Evolutionary conservation across 176 grass and related monocot species (phyloP).

Genomic region (Microstegium vimineum): DNA sequence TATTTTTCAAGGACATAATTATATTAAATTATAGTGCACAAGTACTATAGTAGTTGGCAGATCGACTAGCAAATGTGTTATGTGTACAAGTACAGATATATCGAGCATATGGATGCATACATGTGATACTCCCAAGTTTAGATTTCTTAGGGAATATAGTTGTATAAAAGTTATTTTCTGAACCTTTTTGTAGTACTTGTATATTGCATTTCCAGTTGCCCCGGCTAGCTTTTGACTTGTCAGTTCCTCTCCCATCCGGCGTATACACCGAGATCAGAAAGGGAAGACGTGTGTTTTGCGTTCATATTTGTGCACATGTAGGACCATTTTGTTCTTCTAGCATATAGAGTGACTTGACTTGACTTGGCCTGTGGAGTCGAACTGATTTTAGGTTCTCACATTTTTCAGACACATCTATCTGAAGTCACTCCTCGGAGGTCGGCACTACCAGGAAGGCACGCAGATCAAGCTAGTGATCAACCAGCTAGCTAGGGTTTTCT

Average conservation of each 20-base stretch:
- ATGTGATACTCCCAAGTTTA: not conserved
- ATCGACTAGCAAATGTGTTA: not conserved
- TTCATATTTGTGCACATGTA: not conserved
- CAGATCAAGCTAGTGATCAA: not conserved
- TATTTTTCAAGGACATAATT: not conserved
- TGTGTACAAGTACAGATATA: not conserved
- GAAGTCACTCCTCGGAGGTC: not conserved
- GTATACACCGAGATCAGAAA: not conserved
- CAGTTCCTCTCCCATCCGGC: not conserved
- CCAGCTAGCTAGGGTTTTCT: not conserved
- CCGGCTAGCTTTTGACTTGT: not conserved
- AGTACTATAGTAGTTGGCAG: not conserved
- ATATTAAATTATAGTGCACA: not conserved
- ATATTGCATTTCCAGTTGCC: not conserved
- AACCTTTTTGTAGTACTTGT: too few relatives aligned
- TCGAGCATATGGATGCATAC: not conserved
- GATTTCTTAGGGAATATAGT: not conserved
- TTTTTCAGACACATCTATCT: slow-evolving; percentile 27
- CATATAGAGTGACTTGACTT: not conserved
- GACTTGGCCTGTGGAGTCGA: not conserved
- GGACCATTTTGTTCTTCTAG: not conserved
- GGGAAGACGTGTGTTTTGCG: not conserved
- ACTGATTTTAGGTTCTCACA: not conserved
- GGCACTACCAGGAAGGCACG: not conserved
- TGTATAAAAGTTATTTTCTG: not conserved